A percentile compares a stretch with the other conserved stretches of the same genome.
These are phyloP conservation scores for Saturnispora serradocipensis DNA, from an alignment of 805 yeast genomes.

Conservation along the genomic window DNA sequence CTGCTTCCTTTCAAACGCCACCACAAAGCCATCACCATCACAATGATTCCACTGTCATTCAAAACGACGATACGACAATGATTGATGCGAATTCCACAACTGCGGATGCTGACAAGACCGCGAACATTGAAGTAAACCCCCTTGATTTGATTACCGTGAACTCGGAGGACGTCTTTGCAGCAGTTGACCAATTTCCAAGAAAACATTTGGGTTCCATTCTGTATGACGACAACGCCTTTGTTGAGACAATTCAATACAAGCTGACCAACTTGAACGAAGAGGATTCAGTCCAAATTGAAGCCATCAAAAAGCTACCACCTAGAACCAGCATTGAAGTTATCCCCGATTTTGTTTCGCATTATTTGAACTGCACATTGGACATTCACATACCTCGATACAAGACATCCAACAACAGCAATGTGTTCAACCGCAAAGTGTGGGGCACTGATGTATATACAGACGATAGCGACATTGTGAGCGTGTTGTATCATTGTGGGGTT, in stretches of 20 bases:
- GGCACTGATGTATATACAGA: conserved; percentile 92
- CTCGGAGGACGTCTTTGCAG: background rate
- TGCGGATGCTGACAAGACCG: background rate
- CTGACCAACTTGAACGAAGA: background rate
- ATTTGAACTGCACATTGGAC: conserved; percentile 43
- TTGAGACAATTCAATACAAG: background rate
- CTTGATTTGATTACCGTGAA: background rate
- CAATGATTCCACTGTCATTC: conserved; percentile 1
- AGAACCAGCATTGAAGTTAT: conserved; percentile 19
- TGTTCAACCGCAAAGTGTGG: conserved; percentile 57
- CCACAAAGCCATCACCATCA: background rate
- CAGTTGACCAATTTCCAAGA: background rate
- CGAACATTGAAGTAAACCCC: background rate
- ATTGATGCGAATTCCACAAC: conserved; percentile 1
- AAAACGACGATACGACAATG: conserved; percentile 3
- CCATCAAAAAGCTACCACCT: background rate
- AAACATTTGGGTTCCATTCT: conserved; percentile 1
- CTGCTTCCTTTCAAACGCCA: background rate
- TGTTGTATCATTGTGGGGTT: conserved; percentile 67
- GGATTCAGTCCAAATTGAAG: background rate
- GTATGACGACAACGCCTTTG: background rate
- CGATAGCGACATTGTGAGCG: conserved; percentile 77
- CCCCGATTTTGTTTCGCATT: conserved; percentile 25
- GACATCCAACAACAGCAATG: conserved; percentile 33
- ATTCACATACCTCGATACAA: conserved; percentile 44